Evolutionary conservation across 2,329 filamentous ascomycete species (phyloP).

Genomic region (Huntiella savannae): DNA sequence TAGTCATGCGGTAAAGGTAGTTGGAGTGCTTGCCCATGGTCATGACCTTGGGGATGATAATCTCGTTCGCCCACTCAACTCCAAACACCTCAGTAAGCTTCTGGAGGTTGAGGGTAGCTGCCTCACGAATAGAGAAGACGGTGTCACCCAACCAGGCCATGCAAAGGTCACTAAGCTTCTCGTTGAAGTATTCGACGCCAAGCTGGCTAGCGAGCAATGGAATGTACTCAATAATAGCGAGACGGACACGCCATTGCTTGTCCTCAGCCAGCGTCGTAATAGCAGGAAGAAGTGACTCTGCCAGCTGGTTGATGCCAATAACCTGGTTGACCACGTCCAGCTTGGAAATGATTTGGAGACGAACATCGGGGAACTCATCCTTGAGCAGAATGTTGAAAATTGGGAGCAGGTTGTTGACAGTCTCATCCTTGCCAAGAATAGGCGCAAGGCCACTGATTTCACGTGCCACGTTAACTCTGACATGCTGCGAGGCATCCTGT

Average conservation of each 20-base stretch:
- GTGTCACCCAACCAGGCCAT: conserved; percentile 98
- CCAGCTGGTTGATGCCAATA: conserved; percentile 92
- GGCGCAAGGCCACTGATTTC: conserved; percentile 94
- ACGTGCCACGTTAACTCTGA: conserved; percentile 82
- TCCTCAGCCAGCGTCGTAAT: conserved; percentile 96
- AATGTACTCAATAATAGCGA: conserved; percentile 99
- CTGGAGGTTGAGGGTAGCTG: conserved; percentile 91
- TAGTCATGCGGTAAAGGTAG: conserved; percentile 98
- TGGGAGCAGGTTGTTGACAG: conserved; percentile 53
- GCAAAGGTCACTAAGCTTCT: conserved; percentile 85
- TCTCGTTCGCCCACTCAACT: conserved; percentile 89
- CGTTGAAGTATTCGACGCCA: conserved; percentile 93
- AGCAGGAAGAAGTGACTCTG: conserved; percentile 86
- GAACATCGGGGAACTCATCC: conserved; percentile 95
- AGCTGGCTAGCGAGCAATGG: conserved; percentile 88
- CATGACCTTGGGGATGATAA: conserved; percentile 97
- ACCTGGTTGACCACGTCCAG: conserved; percentile 96
- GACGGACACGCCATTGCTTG: conserved; percentile 95
- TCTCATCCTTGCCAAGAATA: conserved; percentile 96
- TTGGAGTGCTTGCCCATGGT: conserved; percentile 96
- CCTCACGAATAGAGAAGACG: conserved; percentile 95
- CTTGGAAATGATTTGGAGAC: conserved; percentile 99
- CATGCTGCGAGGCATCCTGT: conserved; percentile 89
- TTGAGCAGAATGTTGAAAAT: conserved; percentile 99
- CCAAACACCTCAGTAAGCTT: conserved; percentile 98